A percentile compares a stretch with the other conserved stretches of the same genome.
These are phyloP conservation scores for Suhomyces ambrosiae DNA, from an alignment of 1,139 yeast species.

Conservation along the genomic window DNA sequence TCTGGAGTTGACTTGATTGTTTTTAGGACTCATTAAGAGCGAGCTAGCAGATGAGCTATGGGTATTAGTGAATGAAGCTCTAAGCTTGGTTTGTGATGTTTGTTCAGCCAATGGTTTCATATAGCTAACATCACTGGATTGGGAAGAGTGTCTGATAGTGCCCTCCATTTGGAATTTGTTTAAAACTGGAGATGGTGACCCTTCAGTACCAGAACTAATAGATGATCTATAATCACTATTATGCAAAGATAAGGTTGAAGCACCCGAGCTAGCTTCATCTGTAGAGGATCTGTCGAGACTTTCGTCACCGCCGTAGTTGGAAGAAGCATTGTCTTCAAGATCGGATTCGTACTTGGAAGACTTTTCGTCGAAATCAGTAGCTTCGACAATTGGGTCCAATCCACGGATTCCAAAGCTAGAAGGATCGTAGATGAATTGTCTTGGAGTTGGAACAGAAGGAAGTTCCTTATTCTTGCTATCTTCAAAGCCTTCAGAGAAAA, in stretches of 20 bases:
- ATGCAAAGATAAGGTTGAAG: slow-evolving; percentile 45
- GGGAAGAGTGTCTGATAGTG: slow-evolving; percentile 15
- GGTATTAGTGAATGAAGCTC: slow-evolving; percentile 10
- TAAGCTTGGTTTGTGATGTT: slow-evolving; percentile 1
- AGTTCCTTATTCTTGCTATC: slow-evolving; percentile 8
- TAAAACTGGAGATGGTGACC: slow-evolving; percentile 19
- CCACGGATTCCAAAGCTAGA: slow-evolving; percentile 39
- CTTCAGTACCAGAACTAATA: slow-evolving; percentile 21
- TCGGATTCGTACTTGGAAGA: slow-evolving; percentile 41
- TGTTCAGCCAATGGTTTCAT: slow-evolving; percentile 15
- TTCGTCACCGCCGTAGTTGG: slow-evolving; percentile 22
- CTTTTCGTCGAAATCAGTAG: slow-evolving; percentile 33
- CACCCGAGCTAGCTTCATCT: slow-evolving; percentile 34
- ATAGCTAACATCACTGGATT: slow-evolving; percentile 18
- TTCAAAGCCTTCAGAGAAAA: slow-evolving; percentile 11
- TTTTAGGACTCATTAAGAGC: slow-evolving; percentile 11
- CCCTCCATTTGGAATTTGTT: slow-evolving; percentile 15
- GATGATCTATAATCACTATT: slow-evolving; percentile 39
- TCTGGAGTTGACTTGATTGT: slow-evolving; percentile 13
- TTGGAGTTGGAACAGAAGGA: slow-evolving; percentile 13
- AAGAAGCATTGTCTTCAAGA: slow-evolving; percentile 24
- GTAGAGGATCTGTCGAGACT: slow-evolving; percentile 18
- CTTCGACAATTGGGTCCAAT: slow-evolving; percentile 45
- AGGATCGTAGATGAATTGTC: slow-evolving; percentile 24
- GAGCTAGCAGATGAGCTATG: slow-evolving; percentile 12